phyloP scores from a whole-genome alignment of 257 asterid genomes.

The Nicotiana sylvestris region DNA sequence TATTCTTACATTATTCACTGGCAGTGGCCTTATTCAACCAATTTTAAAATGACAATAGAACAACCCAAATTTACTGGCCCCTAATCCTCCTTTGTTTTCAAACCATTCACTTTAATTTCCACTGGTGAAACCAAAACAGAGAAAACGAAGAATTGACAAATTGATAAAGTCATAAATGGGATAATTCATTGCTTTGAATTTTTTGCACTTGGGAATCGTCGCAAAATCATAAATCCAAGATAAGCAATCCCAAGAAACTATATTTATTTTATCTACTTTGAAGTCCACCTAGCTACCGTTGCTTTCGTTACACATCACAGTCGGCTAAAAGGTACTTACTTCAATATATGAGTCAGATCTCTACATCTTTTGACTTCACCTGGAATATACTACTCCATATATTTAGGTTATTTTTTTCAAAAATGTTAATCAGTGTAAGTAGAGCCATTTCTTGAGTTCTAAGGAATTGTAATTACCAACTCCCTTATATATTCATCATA shows the following conservation, averaged over 20 bases:
- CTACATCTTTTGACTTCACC: not conserved
- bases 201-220: not conserved
- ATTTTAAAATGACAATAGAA: not conserved
- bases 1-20: not conserved
- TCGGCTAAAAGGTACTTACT: not conserved
- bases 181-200: not conserved
- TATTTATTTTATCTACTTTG: not conserved
- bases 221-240: not conserved
- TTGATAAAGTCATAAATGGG: not conserved
- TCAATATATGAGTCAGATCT: not conserved
- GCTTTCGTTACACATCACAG: constrained; percentile 9
- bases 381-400: not conserved
- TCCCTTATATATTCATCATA: not conserved
- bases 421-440: no score
- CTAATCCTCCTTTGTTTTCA: not conserved
- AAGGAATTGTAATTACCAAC: not conserved
- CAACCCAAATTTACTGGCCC: not conserved
- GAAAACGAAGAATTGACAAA: not conserved
- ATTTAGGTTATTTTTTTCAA: not conserved
- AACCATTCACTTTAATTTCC: not conserved
- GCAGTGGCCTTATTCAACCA: constrained; percentile 4
- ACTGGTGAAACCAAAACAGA: not conserved
- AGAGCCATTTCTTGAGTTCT: not conserved
- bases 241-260: constrained; percentile 15
- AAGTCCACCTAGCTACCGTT: not conserved